Conservation (phyloP, 768 basidiomycete genomes). For the Collybia sordida region DNA sequence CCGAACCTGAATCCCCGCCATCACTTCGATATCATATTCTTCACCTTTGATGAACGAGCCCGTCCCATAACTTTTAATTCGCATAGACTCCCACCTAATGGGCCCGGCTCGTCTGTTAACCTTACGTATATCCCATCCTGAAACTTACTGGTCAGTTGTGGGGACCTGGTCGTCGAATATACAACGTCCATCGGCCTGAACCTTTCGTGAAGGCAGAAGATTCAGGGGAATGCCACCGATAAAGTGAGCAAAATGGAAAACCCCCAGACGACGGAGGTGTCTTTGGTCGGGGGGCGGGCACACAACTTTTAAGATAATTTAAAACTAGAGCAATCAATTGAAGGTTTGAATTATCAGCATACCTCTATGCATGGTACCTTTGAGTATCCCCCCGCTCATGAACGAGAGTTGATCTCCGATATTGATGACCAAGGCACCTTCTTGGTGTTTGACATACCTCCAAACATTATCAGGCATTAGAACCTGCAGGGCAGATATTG, state of each 20-base stretch:
- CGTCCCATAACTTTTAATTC: constrained; percentile 32
- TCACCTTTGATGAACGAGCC: constrained; percentile 30
- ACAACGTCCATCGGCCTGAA: constrained; percentile 24
- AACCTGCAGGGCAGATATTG: constrained; percentile 32
- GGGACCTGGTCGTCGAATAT: constrained; percentile 28
- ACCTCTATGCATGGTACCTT: constrained; percentile 36
- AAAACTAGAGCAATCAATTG: neutral
- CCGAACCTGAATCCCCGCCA: constrained; percentile 27
- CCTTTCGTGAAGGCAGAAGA: constrained; percentile 29
- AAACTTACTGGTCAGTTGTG: constrained; percentile 26
- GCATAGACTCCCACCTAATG: constrained; percentile 28
- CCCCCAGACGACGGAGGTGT: constrained; percentile 26
- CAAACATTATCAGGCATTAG: constrained; percentile 34
- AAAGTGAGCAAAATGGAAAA: constrained; percentile 35
- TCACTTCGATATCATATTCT: constrained; percentile 31
- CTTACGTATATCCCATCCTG: neutral
- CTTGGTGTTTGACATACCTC: constrained; percentile 33
- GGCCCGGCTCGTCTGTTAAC: neutral
- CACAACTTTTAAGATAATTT: constrained; percentile 22
- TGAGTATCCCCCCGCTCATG: constrained; percentile 32
- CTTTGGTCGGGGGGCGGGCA: constrained; percentile 29
- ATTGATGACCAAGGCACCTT: constrained; percentile 32
- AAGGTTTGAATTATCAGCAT: neutral
- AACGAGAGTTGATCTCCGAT: constrained; percentile 34
- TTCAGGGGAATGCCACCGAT: constrained; percentile 22